Percentiles rank a stretch among this genome's conserved stretches.
These are phyloP conservation scores for Lactuca sativa DNA, from an alignment of 129 eudicot genomes.

Conservation along the genomic window DNA sequence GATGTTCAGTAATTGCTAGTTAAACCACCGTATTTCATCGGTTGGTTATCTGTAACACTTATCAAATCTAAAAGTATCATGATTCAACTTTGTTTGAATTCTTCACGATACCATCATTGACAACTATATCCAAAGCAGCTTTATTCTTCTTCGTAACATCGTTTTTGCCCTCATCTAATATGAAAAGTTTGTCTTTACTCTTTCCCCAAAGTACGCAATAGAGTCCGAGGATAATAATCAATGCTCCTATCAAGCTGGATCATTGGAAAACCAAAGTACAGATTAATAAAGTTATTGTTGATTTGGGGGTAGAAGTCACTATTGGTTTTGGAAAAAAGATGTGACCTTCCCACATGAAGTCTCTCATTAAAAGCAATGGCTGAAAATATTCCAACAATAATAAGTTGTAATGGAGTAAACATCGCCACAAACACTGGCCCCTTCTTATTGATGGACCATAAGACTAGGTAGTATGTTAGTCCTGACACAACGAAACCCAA, in stretches of 20 bases:
- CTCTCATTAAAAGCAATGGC: conserved; percentile 25
- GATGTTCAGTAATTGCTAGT: too few species aligned
- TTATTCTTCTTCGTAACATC: background rate
- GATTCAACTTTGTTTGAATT: background rate
- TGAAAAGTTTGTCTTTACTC: conserved; percentile 4
- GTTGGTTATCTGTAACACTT: too few species aligned
- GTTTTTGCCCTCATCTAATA: background rate
- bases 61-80: background rate
- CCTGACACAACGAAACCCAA: conserved; percentile 30
- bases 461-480: conserved; percentile 18
- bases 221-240: conserved; percentile 32
- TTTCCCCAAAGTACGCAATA: conserved; percentile 37
- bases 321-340: background rate
- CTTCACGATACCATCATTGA: background rate
- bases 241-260: conserved; percentile 31
- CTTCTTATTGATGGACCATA: conserved; percentile 14
- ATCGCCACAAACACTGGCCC: conserved; percentile 36
- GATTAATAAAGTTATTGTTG: background rate
- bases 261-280: background rate
- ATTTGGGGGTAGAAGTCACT: too few species aligned
- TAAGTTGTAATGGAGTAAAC: conserved; percentile 31
- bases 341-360: conserved; percentile 30
- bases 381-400: conserved; percentile 26
- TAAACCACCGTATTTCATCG: too few species aligned
- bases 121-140: background rate